These are phyloP conservation scores for Cadophora malorum DNA, from an alignment of 2,329 filamentous ascomycete species.

Conservation along the genomic window DNA sequence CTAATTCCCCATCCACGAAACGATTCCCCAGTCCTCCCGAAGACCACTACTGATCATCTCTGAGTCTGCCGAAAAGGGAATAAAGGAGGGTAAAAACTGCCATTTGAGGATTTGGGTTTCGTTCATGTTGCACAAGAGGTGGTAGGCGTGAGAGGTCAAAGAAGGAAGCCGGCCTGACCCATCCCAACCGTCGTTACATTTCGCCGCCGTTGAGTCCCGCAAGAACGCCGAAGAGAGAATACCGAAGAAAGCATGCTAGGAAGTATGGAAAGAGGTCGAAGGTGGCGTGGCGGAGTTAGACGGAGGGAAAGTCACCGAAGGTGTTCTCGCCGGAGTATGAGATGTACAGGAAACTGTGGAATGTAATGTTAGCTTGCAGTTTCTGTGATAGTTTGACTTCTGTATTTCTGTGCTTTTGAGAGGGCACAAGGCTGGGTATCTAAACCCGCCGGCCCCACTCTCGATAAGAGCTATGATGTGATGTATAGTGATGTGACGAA, in stretches of 20 bases:
- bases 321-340: conserved; percentile 99
- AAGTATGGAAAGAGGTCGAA: conserved; percentile 13
- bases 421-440: conserved; percentile 5
- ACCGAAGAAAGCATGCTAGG: conserved; percentile 11
- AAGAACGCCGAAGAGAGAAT: conserved; percentile 25
- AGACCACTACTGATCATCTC: conserved; percentile 13
- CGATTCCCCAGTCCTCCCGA: background rate
- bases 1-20: conserved; percentile 1
- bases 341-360: conserved; percentile 79
- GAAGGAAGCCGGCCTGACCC: background rate
- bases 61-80: conserved; percentile 30
- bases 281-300: conserved; percentile 17
- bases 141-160: conserved; percentile 13
- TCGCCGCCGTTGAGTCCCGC: conserved; percentile 20
- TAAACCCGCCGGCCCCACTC: conserved; percentile 21
- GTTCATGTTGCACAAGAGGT: conserved; percentile 16
- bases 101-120: conserved; percentile 23
- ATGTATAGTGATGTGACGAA: conserved; percentile 33
- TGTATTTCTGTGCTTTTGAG: background rate
- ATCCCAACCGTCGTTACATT: conserved; percentile 17
- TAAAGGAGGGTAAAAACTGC: conserved; percentile 35
- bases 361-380: conserved; percentile 62
- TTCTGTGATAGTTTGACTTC: background rate
- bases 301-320: conserved; percentile 74
- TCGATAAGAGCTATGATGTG: conserved; percentile 35